Percentiles rank a stretch among this genome's conserved stretches.
phyloP scores from a whole-genome alignment of 2,329 filamentous ascomycete genomes.

The Penicillium crustosum region DNA sequence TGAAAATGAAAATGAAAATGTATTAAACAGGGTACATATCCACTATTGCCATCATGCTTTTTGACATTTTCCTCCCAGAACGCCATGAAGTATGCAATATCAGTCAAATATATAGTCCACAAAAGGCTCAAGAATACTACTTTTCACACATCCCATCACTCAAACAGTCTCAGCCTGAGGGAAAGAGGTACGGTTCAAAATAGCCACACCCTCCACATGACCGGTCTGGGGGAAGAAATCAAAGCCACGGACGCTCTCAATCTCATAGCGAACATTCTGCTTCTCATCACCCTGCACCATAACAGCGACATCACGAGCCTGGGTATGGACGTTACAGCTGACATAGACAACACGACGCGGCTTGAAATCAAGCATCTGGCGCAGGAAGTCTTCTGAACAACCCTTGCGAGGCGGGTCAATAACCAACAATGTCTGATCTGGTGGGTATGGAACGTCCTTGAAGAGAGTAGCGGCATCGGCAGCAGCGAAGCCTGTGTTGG shows the following conservation, averaged over 20 bases:
- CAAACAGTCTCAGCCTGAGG: conserved; percentile 9
- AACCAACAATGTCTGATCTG: conserved; percentile 85
- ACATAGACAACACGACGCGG: conserved; percentile 87
- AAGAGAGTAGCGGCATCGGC: conserved; percentile 86
- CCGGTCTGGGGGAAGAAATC: conserved; percentile 93
- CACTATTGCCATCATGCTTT: neutral
- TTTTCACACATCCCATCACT: neutral
- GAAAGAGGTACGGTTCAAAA: conserved; percentile 49
- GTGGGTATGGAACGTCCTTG: conserved; percentile 68
- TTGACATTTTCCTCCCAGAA: conserved; percentile 3
- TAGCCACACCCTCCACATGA: conserved; percentile 65
- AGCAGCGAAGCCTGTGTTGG: conserved; percentile 79
- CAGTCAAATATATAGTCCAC: neutral
- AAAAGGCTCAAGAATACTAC: neutral
- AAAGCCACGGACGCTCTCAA: conserved; percentile 89
- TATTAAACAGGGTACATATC: conserved; percentile 7
- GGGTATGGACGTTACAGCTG: conserved; percentile 96
- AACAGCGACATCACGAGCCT: conserved; percentile 87
- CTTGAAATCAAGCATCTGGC: conserved; percentile 74
- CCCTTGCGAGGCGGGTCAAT: conserved; percentile 97
- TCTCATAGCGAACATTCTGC: conserved; percentile 62
- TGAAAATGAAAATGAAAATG: neutral
- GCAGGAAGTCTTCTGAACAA: conserved; percentile 80
- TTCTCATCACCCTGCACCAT: conserved; percentile 66
- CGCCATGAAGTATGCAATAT: conserved; percentile 12